Conservation (phyloP, 2,329 filamentous ascomycete species). For the Colletotrichum lentis region DNA sequence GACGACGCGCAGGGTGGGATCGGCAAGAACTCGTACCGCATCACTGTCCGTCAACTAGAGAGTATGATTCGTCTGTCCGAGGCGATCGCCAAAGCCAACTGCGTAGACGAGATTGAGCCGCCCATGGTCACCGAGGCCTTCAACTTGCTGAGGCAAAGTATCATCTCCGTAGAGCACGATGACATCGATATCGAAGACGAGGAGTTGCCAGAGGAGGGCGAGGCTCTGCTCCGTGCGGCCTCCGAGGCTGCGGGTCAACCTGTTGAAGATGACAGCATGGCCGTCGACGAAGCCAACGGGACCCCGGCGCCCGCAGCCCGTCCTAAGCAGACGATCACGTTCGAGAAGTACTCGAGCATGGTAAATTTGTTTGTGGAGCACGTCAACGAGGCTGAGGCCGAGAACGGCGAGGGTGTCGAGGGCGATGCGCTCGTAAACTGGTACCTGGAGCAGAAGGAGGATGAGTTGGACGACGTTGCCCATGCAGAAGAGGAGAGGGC, state of each 20-base stretch:
- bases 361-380: constrained; percentile 84
- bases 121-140: constrained; percentile 92
- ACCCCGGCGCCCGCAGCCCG: constrained; percentile 53
- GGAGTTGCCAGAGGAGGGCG: constrained; percentile 57
- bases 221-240: constrained; percentile 53
- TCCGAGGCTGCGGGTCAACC: constrained; percentile 54
- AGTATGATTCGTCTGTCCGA: constrained; percentile 94
- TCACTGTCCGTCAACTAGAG: constrained; percentile 95
- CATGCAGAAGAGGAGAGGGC: constrained; percentile 76
- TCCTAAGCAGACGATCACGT: constrained; percentile 86
- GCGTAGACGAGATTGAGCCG: constrained; percentile 85
- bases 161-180: constrained; percentile 97
- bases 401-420: constrained; percentile 81
- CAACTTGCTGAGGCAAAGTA: constrained; percentile 89
- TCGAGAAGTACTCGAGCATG: constrained; percentile 93
- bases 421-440: constrained; percentile 82
- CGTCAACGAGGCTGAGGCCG: constrained; percentile 82
- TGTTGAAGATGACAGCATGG: constrained; percentile 58
- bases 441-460: constrained; percentile 93
- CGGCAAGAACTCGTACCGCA: constrained; percentile 94
- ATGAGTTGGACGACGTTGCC: constrained; percentile 67
- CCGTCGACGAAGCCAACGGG: constrained; percentile 47
- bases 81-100: constrained; percentile 98
- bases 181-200: constrained; percentile 91
- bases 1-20: constrained; percentile 95